Evolutionary conservation across 176 grass and related monocot genomes (phyloP), one percentile per base, ranked within the genome.

Genomic region (Calamus simplicifolius): DNA sequence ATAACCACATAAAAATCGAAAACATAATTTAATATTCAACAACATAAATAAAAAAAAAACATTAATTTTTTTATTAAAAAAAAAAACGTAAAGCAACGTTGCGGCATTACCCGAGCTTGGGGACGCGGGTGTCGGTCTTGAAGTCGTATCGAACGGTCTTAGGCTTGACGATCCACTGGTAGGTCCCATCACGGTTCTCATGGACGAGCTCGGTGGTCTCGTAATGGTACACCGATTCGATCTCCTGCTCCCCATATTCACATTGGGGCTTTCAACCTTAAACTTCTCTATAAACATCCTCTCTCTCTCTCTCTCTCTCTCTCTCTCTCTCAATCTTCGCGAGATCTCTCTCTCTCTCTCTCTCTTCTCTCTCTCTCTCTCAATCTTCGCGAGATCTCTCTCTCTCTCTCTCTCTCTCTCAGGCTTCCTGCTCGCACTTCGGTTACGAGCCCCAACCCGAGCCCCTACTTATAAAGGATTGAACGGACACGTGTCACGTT

Each of bases 171-270:
- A 87, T 57, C 92, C 92, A 96, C 28, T 75, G 72, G 19, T 81
- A 90, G 13, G 80, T 53, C 52, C 92, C 87, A 64, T 87, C 87
- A 59, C 68, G 75, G 68, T 28, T 81, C 77, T 90, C 92, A 75
- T 96, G 92, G 29, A 90, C 92, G 61, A 96, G 71, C 72, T 96
- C 86, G n/a, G 92, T 96, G 12, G 92, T 96, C 60, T 90, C 83
- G 83, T 96, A 96, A 57, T 73, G 75, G 83, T 96, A 96, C 57
- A 77, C 79, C 51, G 92, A 84, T 63, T 96, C 80, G 80, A 96
- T 90, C 77, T 85, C 82, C 29, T 58, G 58, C 23, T 82, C 78
- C 26, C 82, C 83, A 27, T 96, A 90, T 71, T 66, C 4, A 97
- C 86, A 65, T 87, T 25, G 17, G 91, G 83, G 83, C 91, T 96